Evolutionary conservation across 805 yeast genomes (phyloP).

Genomic region (Lipomyces yamanashiensis): DNA sequence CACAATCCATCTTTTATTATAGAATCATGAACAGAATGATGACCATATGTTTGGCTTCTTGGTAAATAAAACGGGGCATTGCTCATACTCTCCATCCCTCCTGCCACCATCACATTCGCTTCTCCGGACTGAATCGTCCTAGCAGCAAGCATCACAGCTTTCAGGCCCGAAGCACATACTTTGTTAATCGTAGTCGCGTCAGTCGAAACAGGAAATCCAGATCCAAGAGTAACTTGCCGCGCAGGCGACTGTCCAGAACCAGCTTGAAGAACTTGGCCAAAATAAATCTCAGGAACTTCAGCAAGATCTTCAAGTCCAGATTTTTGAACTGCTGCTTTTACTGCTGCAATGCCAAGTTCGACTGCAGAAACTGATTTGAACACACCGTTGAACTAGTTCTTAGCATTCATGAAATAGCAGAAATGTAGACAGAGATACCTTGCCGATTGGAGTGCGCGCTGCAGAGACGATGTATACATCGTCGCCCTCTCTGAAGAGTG

Average conservation of each 20-base stretch:
- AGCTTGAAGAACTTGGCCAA: constrained; percentile 92
- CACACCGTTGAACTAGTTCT: constrained; percentile 69
- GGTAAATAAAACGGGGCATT: constrained; percentile 82
- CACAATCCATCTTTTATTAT: constrained; percentile 79
- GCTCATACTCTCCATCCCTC: constrained; percentile 98
- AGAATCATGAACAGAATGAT: constrained; percentile 60
- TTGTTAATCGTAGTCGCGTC: constrained; percentile 92
- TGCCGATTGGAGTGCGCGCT: constrained; percentile 93
- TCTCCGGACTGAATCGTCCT: constrained; percentile 86
- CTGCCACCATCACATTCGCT: constrained; percentile 92
- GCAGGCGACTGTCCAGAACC: constrained; percentile 96
- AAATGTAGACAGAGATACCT: constrained; percentile 41
- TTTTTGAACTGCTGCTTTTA: constrained; percentile 72
- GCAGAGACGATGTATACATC: constrained; percentile 82
- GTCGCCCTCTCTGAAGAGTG: constrained; percentile 13
- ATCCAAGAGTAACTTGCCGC: constrained; percentile 90
- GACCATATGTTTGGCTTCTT: constrained; percentile 54
- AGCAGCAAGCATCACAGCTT: constrained; percentile 87
- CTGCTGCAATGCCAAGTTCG: constrained; percentile 87
- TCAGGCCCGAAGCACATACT: constrained; percentile 97
- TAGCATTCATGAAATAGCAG: background rate
- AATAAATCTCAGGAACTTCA: constrained; percentile 80
- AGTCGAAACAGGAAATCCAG: constrained; percentile 80
- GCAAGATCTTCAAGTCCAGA: constrained; percentile 63
- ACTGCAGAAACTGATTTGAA: constrained; percentile 70